phyloP scores from a whole-genome alignment of 305 asterid genomes.

The Andrographis paniculata region DNA sequence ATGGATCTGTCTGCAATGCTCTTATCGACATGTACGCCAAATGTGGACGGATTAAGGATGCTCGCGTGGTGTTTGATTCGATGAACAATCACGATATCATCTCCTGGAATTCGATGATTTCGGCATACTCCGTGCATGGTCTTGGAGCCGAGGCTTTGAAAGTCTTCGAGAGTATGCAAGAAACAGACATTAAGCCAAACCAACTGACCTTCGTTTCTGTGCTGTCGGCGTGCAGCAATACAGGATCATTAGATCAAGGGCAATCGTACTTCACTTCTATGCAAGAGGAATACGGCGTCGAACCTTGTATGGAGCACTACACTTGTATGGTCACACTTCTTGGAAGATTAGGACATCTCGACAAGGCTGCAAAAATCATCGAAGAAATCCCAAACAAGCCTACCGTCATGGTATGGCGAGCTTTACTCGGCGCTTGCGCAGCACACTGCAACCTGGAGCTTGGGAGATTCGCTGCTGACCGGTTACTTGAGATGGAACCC shows the following conservation, averaged over 20 bases:
- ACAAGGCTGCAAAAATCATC: conserved; percentile 57
- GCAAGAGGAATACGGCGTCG: conserved; percentile 50
- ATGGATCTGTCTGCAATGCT: conserved; percentile 73
- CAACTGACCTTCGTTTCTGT: conserved; percentile 70
- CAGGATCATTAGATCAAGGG: conserved; percentile 66
- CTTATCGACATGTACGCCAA: conserved; percentile 80
- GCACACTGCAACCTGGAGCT: conserved; percentile 54
- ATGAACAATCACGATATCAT: conserved; percentile 46
- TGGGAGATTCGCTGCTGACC: conserved; percentile 64
- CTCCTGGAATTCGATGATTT: conserved; percentile 79
- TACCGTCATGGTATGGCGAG: conserved; percentile 88
- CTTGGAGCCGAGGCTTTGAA: conserved; percentile 65
- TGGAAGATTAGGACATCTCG: conserved; percentile 74
- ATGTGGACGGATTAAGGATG: conserved; percentile 65
- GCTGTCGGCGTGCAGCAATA: conserved; percentile 86
- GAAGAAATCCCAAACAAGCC: conserved; percentile 60
- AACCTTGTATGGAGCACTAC: conserved; percentile 77
- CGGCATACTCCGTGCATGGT: conserved; percentile 87
- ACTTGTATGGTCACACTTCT: conserved; percentile 85
- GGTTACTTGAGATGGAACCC: conserved; percentile 70
- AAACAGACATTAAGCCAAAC: conserved; percentile 41
- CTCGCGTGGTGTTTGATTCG: conserved; percentile 52
- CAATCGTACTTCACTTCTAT: conserved; percentile 46
- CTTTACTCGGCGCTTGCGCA: conserved; percentile 83
- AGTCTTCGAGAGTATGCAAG: conserved; percentile 48